Evolutionary conservation across 1,284 basidiomycete species (phyloP).

Genomic region (Leccinum fuscescens): DNA sequence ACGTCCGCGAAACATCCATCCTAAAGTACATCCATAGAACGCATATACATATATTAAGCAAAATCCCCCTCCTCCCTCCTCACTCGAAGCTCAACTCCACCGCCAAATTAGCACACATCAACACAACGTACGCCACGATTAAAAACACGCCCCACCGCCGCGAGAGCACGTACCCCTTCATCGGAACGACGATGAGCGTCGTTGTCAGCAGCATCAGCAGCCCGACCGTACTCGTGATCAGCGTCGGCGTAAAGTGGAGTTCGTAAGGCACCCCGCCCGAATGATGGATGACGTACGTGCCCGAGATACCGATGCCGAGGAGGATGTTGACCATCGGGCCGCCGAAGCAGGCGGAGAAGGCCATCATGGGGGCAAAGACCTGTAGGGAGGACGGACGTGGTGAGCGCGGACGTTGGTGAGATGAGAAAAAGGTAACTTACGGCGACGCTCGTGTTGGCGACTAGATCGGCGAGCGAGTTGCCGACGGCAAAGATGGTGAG

Average conservation of each 20-base stretch:
- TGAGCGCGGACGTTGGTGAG: background rate
- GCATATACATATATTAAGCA: background rate
- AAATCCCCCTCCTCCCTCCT: background rate
- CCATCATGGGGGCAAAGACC: slow-evolving; percentile 86
- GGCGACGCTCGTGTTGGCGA: slow-evolving; percentile 94
- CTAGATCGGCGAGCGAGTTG: slow-evolving; percentile 93
- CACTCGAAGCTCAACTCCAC: slow-evolving; percentile 54
- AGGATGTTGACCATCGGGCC: slow-evolving; percentile 97
- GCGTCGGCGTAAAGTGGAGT: slow-evolving; percentile 79
- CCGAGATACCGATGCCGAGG: slow-evolving; percentile 82
- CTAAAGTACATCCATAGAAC: background rate
- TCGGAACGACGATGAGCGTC: slow-evolving; percentile 83
- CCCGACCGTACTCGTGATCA: slow-evolving; percentile 81
- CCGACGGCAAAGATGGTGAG: slow-evolving; percentile 95
- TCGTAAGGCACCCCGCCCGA: slow-evolving; percentile 55
- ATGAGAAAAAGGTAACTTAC: slow-evolving; percentile 39
- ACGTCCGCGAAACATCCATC: background rate
- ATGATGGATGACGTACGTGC: slow-evolving; percentile 68
- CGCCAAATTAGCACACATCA: slow-evolving; percentile 73
- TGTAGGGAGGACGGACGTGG: slow-evolving; percentile 22
- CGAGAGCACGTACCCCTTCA: slow-evolving; percentile 81
- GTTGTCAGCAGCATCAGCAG: slow-evolving; percentile 70
- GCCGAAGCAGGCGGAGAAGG: slow-evolving; percentile 91
- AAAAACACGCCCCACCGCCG: slow-evolving; percentile 79
- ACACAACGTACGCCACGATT: slow-evolving; percentile 67